These are phyloP conservation scores for Saccharomycopsis lassenensis DNA, from an alignment of 805 yeast genomes.

Conservation along the genomic window DNA sequence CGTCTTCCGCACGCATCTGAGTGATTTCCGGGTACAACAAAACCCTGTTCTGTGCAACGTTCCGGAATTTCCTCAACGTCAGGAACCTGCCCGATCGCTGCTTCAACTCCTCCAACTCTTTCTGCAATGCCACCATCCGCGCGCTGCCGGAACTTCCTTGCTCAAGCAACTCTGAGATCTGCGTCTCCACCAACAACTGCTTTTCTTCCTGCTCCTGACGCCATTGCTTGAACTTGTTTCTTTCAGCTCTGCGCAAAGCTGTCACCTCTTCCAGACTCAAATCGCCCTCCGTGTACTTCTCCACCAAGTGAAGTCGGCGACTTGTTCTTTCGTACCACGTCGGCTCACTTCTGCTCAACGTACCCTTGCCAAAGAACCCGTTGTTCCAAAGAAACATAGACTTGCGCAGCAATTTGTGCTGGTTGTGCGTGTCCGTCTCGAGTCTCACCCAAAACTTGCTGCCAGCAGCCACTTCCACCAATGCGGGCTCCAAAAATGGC, in stretches of 20 bases:
- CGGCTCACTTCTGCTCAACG: constrained; percentile 82
- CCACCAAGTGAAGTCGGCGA: constrained; percentile 40
- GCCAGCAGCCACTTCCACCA: no score
- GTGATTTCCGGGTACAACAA: constrained; percentile 12
- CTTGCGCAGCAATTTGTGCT: no score
- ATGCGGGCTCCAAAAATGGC: no score
- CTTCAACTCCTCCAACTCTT: constrained; percentile 15
- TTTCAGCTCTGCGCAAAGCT: constrained; percentile 53
- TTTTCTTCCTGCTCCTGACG: constrained; percentile 48
- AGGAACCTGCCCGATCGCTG: constrained; percentile 1
- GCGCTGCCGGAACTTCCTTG: constrained; percentile 22
- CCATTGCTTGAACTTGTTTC: constrained; percentile 60
- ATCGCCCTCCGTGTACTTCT: constrained; percentile 21
- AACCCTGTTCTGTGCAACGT: constrained; percentile 4
- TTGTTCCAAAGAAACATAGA: constrained; percentile 76
- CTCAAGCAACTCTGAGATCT: constrained; percentile 9
- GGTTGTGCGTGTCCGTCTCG: no score
- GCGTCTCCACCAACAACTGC: constrained; percentile 31
- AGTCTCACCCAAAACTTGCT: no score
- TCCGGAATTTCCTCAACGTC: constrained; percentile 4
- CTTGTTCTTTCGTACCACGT: constrained; percentile 70
- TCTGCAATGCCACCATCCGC: constrained; percentile 21
- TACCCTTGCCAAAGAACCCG: constrained; percentile 94
- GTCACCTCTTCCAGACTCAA: constrained; percentile 70
- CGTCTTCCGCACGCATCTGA: constrained; percentile 17